These are phyloP conservation scores for Plasmodium relictum DNA, from an alignment of 169 alveolate species.

Conservation along the genomic window DNA sequence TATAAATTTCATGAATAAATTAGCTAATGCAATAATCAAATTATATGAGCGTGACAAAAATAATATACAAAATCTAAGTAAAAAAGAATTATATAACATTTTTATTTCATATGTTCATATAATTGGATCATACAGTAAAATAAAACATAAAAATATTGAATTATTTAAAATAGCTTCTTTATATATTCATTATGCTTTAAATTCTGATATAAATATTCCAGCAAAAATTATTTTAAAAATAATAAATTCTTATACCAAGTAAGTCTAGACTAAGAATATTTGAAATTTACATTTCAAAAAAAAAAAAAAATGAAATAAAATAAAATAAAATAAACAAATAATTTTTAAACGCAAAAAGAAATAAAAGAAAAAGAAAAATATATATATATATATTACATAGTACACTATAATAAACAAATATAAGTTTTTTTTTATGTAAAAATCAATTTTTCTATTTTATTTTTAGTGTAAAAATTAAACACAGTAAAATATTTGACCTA, in stretches of 20 bases:
- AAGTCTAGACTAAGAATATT: slow-evolving; percentile 51
- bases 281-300: slow-evolving; percentile 41
- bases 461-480: slow-evolving; percentile 65
- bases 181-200: slow-evolving; percentile 68
- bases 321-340: not conserved
- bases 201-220: slow-evolving; percentile 74
- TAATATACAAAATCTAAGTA: slow-evolving; percentile 28
- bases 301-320: slow-evolving; percentile 49
- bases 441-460: not conserved
- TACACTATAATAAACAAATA: not conserved
- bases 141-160: slow-evolving; percentile 78
- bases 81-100: slow-evolving; percentile 19
- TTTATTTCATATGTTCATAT: slow-evolving; percentile 85
- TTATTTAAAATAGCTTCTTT: slow-evolving; percentile 84
- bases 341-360: not conserved
- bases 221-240: slow-evolving; percentile 79
- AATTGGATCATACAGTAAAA: slow-evolving; percentile 82
- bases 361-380: not conserved
- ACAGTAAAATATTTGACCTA: slow-evolving; percentile 57
- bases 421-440: not conserved
- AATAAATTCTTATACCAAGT: slow-evolving; percentile 81
- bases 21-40: slow-evolving; percentile 36
- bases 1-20: slow-evolving; percentile 28
- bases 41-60: slow-evolving; percentile 43
- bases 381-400: not conserved